Percentiles rank a stretch among this genome's conserved stretches.
These are phyloP conservation scores for Colletotrichum aenigma DNA, from an alignment of 2,329 filamentous ascomycete species.

Conservation along the genomic window DNA sequence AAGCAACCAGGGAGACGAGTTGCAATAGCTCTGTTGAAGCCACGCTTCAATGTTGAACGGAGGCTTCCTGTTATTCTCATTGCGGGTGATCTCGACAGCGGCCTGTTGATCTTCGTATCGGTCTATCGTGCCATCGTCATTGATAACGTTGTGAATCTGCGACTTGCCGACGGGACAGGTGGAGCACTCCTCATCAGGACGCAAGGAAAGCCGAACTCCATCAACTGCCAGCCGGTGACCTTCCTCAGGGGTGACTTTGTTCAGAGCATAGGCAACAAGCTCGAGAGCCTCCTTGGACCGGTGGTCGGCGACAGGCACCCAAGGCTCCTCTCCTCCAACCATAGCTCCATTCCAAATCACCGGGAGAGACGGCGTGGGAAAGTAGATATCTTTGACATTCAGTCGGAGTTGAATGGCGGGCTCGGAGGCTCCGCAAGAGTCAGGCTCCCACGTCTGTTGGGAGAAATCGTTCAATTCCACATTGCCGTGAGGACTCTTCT, in stretches of 20 bases:
- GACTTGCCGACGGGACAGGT: background rate
- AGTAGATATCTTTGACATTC: background rate
- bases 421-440: background rate
- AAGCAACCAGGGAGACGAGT: background rate
- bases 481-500: background rate
- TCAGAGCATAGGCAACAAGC: constrained; percentile 2
- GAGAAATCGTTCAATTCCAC: background rate
- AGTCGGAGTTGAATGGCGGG: background rate
- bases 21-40: background rate
- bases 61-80: background rate
- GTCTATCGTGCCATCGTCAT: background rate
- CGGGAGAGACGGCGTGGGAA: background rate
- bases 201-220: background rate
- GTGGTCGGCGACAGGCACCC: background rate
- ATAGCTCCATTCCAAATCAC: background rate
- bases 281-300: constrained; percentile 5
- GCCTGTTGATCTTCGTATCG: background rate
- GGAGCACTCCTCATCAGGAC: background rate
- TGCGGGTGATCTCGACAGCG: background rate
- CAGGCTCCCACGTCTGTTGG: background rate
- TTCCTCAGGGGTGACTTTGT: background rate
- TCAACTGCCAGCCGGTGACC: background rate
- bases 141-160: background rate
- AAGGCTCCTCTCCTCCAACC: background rate
- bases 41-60: background rate